A percentile compares a stretch with the other conserved stretches of the same genome.
Evolutionary conservation across 176 grass and related monocot species (phyloP).

Genomic region (Carex cristatella): DNA sequence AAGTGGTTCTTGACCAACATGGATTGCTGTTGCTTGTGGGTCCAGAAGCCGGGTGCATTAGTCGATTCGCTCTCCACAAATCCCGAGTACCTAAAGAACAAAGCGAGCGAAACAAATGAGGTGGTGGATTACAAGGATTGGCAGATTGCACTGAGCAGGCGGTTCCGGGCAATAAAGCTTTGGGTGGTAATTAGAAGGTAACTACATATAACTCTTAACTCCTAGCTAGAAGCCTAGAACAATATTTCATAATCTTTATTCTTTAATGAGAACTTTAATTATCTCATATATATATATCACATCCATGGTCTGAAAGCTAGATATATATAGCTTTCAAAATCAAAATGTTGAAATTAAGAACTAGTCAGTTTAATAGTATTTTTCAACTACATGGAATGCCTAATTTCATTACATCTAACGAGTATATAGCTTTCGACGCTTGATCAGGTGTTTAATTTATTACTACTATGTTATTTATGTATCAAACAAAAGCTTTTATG

Average conservation of each 20-base stretch:
- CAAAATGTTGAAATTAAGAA: no score
- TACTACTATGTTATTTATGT: neutral
- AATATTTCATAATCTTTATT: neutral
- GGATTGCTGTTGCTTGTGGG: constrained; percentile 75
- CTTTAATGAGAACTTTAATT: no score
- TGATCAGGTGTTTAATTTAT: neutral
- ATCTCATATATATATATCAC: no score
- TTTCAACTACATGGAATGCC: no score
- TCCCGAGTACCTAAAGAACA: constrained; percentile 53
- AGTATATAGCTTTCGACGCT: no score
- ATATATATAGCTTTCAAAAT: no score
- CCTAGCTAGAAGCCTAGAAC: neutral
- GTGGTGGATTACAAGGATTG: constrained; percentile 83
- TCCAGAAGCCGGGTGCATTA: constrained; percentile 5
- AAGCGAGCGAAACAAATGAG: constrained; percentile 25
- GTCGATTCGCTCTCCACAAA: constrained; percentile 43
- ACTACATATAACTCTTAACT: neutral
- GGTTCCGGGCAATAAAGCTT: constrained; percentile 63
- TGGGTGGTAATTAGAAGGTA: constrained; percentile 42
- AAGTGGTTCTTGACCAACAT: constrained; percentile 69
- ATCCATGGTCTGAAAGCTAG: no score
- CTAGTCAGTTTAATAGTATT: no score
- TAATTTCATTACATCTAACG: no score
- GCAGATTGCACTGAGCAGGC: constrained; percentile 44
- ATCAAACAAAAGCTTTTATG: constrained; percentile 3